Base-by-base conservation (phyloP, 1,284 basidiomycete species). In the Cryptococcus wingfieldii region DNA sequence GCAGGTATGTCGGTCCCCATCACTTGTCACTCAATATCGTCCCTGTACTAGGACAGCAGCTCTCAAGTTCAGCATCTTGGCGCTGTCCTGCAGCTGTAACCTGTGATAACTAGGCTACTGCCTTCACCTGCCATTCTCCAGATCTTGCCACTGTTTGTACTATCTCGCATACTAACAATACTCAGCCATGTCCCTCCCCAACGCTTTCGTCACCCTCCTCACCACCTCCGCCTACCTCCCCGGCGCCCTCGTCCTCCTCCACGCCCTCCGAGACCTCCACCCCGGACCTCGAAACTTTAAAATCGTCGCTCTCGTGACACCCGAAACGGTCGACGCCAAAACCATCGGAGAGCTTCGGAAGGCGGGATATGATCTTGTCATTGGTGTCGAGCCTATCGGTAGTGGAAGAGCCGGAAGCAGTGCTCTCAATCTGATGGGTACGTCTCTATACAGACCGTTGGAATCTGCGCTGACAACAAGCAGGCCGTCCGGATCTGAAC, bases 271-370 rank as follows among this genome's bases (percentile, higher is more conserved):
- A 55, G 88, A 91, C 56, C 77, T 93, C 19, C 90, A 93, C 69
- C 82, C 83, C 25, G 74, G 77, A 27, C 84, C 84, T 44, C 67
- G 74, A 38, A 81, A 87, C 63, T 94, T 90, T 69, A 83, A 93
- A 67, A 88, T 88, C n/a, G 85, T 93, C 60, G 96, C 91, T 76
- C 80, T 98, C 47, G 90, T 95, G 61, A 95, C 94, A 5, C 93
- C 95, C 50, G 90, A 94, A 71, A 88, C 89, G 0, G 86, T 98
- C 65, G 86, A 90, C 70, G 88, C 94, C n/a, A 81, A 83, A 48
- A 83, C 89, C 46, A 86, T 95, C 63, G 90, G 87, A 69, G 82
- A 85, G 42, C 82, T 98, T 53, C 82, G 92, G 62, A 83, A 83
- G 65, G 85, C 85, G 3, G 73, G 73, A 7, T 98, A 87, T 71